Conservation (phyloP, 148 eudicot species). For the Bassia scoparia region DNA sequence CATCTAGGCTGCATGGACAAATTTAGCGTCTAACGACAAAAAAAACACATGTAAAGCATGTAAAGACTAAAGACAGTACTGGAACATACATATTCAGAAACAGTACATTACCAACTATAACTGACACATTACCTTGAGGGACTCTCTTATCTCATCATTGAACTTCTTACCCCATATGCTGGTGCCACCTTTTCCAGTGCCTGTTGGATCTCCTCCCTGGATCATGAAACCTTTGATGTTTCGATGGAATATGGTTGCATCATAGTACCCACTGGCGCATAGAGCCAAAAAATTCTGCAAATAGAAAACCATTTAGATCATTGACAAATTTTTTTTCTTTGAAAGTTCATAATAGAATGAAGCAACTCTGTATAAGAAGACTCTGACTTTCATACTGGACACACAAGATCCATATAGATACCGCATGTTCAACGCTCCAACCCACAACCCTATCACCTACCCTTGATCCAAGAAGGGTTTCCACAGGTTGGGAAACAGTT, state of each 20-base stretch:
- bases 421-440: not conserved
- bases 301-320: constrained; percentile 17
- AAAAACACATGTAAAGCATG: not conserved
- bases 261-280: constrained; percentile 91
- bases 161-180: constrained; percentile 97
- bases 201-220: constrained; percentile 98
- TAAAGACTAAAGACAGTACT: not conserved
- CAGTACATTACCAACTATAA: not conserved
- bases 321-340: not conserved
- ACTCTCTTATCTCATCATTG: constrained; percentile 93
- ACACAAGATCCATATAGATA: not conserved
- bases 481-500: too few species aligned
- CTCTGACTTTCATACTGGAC: not conserved
- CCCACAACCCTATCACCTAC: not conserved
- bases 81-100: not conserved
- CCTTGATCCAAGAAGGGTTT: not conserved
- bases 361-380: not conserved
- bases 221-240: constrained; percentile 98
- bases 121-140: constrained; percentile 63
- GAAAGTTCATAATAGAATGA: not conserved
- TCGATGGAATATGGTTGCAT: constrained; percentile 91
- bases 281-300: constrained; percentile 88
- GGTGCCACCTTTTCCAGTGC: constrained; percentile 95
- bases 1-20: not conserved
- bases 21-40: not conserved